Conservation (phyloP, 2,329 filamentous ascomycete species). For the Diaporthe citriasiana region DNA sequence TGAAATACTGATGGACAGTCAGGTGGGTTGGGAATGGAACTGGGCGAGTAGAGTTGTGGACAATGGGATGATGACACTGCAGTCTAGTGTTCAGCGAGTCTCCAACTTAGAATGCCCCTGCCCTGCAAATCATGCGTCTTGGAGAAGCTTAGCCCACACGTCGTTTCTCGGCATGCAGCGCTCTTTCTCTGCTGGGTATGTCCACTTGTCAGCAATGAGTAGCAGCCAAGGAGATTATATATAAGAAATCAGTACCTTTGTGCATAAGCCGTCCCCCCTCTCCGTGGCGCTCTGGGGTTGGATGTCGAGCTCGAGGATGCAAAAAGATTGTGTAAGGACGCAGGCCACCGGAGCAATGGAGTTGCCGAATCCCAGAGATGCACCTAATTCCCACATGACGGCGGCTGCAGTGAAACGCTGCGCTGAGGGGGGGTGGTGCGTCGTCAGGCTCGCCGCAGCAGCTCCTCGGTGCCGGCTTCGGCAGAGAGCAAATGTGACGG, state of each 20-base stretch:
- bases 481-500: no score
- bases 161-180: neutral
- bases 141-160: no score
- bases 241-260: neutral
- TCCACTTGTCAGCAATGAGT: neutral
- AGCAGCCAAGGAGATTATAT: neutral
- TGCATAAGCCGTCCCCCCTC: neutral
- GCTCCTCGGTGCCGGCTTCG: neutral
- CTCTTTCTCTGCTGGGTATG: neutral
- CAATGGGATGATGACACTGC: neutral
- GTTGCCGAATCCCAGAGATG: slow-evolving; percentile 1
- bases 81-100: neutral
- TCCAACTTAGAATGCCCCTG: neutral
- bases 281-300: neutral
- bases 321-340: neutral
- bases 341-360: slow-evolving; percentile 15
- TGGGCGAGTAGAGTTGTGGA: neutral
- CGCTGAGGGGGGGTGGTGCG: neutral
- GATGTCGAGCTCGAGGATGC: neutral
- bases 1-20: neutral
- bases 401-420: neutral
- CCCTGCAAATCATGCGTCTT: neutral
- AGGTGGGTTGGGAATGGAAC: neutral
- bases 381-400: neutral
- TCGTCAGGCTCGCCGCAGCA: neutral